Conservation (phyloP, 208 protist genomes). For the Histomonas meleagridis region DNA sequence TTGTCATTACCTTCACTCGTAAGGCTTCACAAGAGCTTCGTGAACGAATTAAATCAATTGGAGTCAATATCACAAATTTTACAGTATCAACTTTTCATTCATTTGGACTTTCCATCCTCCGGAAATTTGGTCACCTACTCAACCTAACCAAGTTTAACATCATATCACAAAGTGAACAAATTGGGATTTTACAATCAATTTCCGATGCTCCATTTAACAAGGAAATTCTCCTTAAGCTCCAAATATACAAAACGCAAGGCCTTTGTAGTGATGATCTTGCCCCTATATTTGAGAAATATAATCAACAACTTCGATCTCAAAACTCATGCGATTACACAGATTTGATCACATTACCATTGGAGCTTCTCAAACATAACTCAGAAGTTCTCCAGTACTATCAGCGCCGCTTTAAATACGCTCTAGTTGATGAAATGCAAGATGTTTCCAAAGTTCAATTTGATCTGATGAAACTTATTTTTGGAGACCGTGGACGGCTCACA, state of each 20-base stretch:
- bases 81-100: conserved; percentile 17
- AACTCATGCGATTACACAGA: background rate
- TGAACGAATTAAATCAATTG: background rate
- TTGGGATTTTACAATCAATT: background rate
- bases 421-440: conserved; percentile 39
- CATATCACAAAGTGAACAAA: conserved; percentile 8
- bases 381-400: background rate
- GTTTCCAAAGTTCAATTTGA: conserved; percentile 38
- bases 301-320: background rate
- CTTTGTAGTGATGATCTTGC: background rate
- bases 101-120: background rate
- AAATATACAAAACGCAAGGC: background rate
- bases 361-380: background rate
- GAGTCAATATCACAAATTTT: background rate
- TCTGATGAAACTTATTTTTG: conserved; percentile 20
- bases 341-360: background rate
- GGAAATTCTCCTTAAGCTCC: background rate
- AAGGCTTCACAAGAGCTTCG: background rate
- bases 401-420: background rate
- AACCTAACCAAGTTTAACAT: background rate
- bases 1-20: conserved; percentile 8
- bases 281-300: background rate
- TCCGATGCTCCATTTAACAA: background rate
- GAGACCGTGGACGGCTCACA: background rate
- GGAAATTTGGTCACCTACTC: background rate